Conservation (phyloP, 306 rosid genomes). For the Prosopis cineraria region DNA sequence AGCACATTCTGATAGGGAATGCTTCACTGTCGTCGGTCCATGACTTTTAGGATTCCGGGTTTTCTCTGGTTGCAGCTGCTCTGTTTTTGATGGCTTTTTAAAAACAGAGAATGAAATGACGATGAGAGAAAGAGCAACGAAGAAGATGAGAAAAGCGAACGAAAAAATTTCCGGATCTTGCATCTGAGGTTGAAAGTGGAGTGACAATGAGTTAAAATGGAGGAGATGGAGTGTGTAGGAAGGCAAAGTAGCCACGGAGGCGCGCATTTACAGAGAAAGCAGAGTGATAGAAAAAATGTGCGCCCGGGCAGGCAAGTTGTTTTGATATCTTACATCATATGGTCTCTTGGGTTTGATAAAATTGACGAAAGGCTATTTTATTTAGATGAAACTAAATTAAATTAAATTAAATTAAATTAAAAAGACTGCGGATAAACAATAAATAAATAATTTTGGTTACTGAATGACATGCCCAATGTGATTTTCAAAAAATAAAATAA, state of each 20-base stretch:
- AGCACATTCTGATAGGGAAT: conserved; percentile 28
- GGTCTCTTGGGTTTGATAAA: background rate
- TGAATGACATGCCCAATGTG: background rate
- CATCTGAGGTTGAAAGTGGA: conserved; percentile 25
- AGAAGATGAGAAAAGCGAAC: conserved; percentile 30
- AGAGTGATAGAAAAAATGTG: background rate
- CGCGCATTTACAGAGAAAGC: conserved; percentile 21
- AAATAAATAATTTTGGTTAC: background rate
- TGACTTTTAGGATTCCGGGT: conserved; percentile 24
- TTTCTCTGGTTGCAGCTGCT: conserved; percentile 21
- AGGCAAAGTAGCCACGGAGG: conserved; percentile 33
- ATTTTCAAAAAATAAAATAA: background rate
- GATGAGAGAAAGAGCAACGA: conserved; percentile 31
- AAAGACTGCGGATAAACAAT: background rate
- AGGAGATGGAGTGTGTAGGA: conserved; percentile 27
- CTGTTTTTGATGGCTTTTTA: conserved; percentile 35
- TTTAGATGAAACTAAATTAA: too few relatives aligned
- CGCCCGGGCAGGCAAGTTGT: background rate
- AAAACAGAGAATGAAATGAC: conserved; percentile 37
- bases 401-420: background rate
- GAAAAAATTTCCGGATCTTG: conserved; percentile 40
- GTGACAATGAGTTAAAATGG: conserved; percentile 32
- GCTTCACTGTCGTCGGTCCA: conserved; percentile 18
- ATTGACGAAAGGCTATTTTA: background rate
- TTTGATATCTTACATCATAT: background rate